These are phyloP conservation scores for Nadsonia starkeyi-henricii DNA, from an alignment of 1,139 yeast species.

Conservation along the genomic window DNA sequence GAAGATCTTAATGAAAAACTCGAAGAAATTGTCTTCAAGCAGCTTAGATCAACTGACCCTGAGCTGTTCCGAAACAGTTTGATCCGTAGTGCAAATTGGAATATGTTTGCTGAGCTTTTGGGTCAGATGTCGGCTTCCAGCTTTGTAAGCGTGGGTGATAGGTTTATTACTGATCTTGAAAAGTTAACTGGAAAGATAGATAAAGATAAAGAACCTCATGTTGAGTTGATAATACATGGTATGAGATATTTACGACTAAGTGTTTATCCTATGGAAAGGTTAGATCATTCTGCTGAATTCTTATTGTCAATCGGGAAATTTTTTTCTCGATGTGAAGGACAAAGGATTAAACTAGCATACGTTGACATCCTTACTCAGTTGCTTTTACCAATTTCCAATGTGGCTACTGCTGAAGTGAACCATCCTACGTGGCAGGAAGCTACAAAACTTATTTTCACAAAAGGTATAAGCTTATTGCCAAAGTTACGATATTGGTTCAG, in stretches of 20 bases:
- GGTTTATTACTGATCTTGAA: conserved; percentile 87
- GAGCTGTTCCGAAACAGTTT: conserved; percentile 46
- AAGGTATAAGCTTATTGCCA: conserved; percentile 31
- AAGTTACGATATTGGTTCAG: conserved; percentile 46
- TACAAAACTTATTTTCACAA: conserved; percentile 43
- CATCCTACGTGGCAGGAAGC: conserved; percentile 94
- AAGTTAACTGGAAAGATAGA: conserved; percentile 46
- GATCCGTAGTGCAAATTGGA: conserved; percentile 88
- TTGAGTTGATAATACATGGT: conserved; percentile 71
- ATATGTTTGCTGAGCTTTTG: conserved; percentile 70
- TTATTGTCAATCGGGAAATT: conserved; percentile 75
- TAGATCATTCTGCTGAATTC: conserved; percentile 90
- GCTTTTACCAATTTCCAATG: conserved; percentile 69
- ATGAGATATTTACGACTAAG: conserved; percentile 73
- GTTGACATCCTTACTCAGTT: conserved; percentile 71
- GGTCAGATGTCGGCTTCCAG: conserved; percentile 84
- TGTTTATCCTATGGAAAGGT: conserved; percentile 69
- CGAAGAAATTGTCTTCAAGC: conserved; percentile 89
- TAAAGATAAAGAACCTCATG: conserved; percentile 53
- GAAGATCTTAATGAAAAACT: conserved; percentile 71
- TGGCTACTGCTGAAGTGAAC: conserved; percentile 84
- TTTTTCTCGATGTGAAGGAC: conserved; percentile 49
- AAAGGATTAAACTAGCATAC: conserved; percentile 53
- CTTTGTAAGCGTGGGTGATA: conserved; percentile 77
- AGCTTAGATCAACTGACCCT: conserved; percentile 80